phyloP scores from a whole-genome alignment of 441 rosid species.

The Corymbia calophylla region DNA sequence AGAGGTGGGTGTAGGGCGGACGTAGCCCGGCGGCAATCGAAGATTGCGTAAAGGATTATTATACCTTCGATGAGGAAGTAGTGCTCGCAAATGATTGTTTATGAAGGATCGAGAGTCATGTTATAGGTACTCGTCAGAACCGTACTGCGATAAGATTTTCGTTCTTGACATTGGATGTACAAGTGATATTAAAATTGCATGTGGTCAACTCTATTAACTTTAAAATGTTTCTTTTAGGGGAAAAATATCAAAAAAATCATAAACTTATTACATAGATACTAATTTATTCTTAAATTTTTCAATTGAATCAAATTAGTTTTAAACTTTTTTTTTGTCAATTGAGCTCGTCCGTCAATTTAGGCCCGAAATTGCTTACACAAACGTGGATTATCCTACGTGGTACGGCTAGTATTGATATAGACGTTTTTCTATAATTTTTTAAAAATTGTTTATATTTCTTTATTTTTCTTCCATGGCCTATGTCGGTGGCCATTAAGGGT shows the following conservation, averaged over 20 bases:
- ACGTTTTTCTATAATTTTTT: too few relatives aligned
- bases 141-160: not conserved
- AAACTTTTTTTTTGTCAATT: too few relatives aligned
- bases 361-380: rapidly evolving
- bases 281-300: rapidly evolving
- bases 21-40: not conserved
- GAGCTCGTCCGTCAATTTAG: too few relatives aligned
- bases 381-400: rapidly evolving
- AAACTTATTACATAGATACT: rapidly evolving
- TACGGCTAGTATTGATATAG: rapidly evolving
- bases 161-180: not conserved
- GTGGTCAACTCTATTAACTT: not conserved
- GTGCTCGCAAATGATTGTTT: not conserved
- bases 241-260: too few relatives aligned
- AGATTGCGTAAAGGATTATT: not conserved
- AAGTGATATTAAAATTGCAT: not conserved
- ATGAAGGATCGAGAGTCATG: not conserved
- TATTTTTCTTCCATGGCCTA: not conserved
- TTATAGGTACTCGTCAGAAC: not conserved
- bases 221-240: rapidly evolving
- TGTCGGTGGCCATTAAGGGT: not conserved
- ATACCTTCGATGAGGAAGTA: not conserved
- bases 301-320: rapidly evolving
- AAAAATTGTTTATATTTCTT: too few relatives aligned
- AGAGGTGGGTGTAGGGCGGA: not conserved